Percentiles rank a stretch among this genome's conserved stretches.
These are phyloP conservation scores for Trebouxia sp. DNA, from an alignment of 139 green algal species.

Conservation along the genomic window DNA sequence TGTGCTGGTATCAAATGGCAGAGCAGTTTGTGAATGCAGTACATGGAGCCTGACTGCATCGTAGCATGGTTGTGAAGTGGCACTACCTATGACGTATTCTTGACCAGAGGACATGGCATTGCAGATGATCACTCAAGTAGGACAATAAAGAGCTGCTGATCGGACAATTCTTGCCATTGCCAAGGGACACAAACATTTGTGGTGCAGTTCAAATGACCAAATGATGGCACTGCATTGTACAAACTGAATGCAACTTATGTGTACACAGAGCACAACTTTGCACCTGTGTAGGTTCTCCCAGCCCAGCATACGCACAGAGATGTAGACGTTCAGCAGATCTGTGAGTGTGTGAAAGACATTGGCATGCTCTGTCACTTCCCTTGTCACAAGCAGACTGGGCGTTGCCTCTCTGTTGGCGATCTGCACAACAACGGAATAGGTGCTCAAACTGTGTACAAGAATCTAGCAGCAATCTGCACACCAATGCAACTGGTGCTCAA, in stretches of 20 bases:
- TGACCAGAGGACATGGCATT: too few species aligned
- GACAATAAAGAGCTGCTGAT: too few species aligned
- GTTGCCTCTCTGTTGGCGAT: constrained; percentile 14
- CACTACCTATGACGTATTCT: too few species aligned
- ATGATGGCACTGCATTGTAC: too few species aligned
- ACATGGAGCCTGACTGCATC: too few species aligned
- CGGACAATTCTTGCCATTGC: too few species aligned
- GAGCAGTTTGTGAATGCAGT: too few species aligned
- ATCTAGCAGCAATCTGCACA: not conserved
- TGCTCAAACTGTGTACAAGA: not conserved
- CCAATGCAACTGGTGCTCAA: not conserved
- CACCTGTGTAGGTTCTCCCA: constrained; percentile 28
- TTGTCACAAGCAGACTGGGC: constrained; percentile 41
- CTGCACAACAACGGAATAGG: not conserved
- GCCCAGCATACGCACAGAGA: constrained; percentile 43
- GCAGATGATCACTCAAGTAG: too few species aligned
- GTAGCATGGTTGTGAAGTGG: too few species aligned
- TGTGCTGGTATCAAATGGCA: too few species aligned
- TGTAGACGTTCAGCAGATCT: constrained; percentile 48
- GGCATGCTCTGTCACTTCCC: constrained; percentile 43
- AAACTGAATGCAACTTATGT: not conserved
- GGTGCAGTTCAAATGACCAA: too few species aligned
- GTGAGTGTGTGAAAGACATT: constrained; percentile 51
- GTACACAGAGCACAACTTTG: not conserved
- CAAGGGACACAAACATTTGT: too few species aligned